Evolutionary conservation across 306 rosid species (phyloP), one percentile per base, ranked within the genome.

Genomic region (Alnus glutinosa): DNA sequence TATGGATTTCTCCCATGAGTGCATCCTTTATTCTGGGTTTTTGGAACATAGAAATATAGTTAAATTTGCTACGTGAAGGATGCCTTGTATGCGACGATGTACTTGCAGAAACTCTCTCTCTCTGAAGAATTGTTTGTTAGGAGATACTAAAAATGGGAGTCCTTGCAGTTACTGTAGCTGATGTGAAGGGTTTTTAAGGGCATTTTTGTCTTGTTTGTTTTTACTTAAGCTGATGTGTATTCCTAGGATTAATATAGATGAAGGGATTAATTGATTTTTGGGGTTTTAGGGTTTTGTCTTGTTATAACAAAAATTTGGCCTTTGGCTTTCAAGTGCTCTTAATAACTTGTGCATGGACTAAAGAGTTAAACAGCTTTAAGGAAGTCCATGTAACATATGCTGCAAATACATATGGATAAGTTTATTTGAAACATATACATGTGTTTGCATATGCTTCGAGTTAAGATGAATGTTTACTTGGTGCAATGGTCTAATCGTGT

Each of bases 401-500:
- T 37, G 7, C 18, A 69, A 49, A 50, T 11, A 8, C 50, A 18
- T 39, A 1, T 67, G 39, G 51, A 39, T 42, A 18, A 12, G 37
- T 6, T 16, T 70, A 18, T 47, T 48, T 62, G 15, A 39, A 76
- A 37, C 30, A 32, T 52, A 0, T 14, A 9, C 12, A 42, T 14
- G 48, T 74, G 37, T 28, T 44, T 12, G 39, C 42, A 50, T 55
- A 47, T 69, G 44, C 30, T 49, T 14, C 47, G 9, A 28, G 59
- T 55, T 80, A 47, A 3, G 59, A 19, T 23, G 48, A 46, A 37
- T 55, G 32, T 23, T 68, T 47, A 34, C 15, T 49, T 49, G 52
- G 15, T 49, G 37, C 4, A 23, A 37, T 78, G 73, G 69, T 83
- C 70, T 67, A 61, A 80, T 69, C 11, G 61, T 75, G 37, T 46